Base-by-base conservation (phyloP, 192 early-diverging fungal genomes). In the Coemansia sp. region DNA sequence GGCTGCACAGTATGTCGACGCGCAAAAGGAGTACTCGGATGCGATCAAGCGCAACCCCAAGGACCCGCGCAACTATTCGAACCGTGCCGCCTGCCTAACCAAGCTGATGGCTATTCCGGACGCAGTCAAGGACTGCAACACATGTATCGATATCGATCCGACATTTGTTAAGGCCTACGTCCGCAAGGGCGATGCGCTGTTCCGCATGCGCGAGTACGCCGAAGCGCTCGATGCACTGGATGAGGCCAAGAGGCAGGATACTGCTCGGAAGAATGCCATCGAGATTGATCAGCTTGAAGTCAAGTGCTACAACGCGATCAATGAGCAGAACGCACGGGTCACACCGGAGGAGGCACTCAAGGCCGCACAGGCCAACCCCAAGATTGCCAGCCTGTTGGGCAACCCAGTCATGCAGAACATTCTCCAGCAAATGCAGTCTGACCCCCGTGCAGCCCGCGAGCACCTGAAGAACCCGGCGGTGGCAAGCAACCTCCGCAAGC, bases 401-500 rank as follows among this genome's bases (percentile, higher is more conserved):
- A 96, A 99, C 77, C 97, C 97, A 12, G 86, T 92, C 62, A 99
- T 99, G 97, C 90, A 93, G 69, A 86, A 86, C 73, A 98, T 99
- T 61, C 85, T 99, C 64, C 87, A 94, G 76, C 95, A 97, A 79
- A 97, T 97, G 93, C 93, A 98, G 78, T 84, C 89, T 61, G 92
- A 99, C 73, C 97, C 97, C 9, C 84, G 85, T 56, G 95, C 97
- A 37, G 89, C 88, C 25, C 87, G 87, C 60, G 96, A 97, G 82
- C 96, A 99, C 65, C 82, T 99, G 78, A 94, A 96, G 86, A 98
- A 98, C 86, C 94, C 94, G 2, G 74, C 73, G 21, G 86, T 99
- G 56, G 92, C 94, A n/a, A 85, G 87, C 64, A 99, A 97, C 76
- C 88, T 99, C 78, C 89, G 92, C 72, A 94, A 89, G 68, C 84